A percentile compares a stretch with the other conserved stretches of the same genome.
phyloP scores from a whole-genome alignment of 148 eudicot genomes.

The Tetragonia tetragonoides region DNA sequence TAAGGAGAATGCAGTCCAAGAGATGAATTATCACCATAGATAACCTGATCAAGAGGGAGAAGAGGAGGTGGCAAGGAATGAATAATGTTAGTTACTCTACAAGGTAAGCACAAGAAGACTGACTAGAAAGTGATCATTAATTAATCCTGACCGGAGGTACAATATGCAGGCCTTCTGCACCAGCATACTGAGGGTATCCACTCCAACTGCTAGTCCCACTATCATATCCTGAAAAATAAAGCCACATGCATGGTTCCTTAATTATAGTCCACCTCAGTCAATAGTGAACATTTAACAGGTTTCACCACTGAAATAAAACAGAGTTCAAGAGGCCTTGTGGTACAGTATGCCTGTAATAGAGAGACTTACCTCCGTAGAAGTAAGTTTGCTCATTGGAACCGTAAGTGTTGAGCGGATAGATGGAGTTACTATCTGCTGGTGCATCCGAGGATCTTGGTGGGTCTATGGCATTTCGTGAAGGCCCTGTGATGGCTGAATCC shows the following conservation, averaged over 20 bases:
- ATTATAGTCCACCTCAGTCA: too few relatives aligned
- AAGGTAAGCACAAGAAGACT: slow-evolving; percentile 1
- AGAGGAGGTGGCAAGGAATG: slow-evolving; percentile 3
- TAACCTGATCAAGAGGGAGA: slow-evolving; percentile 43
- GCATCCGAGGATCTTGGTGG: slow-evolving; percentile 50
- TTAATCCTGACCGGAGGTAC: slow-evolving; percentile 76
- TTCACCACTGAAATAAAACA: too few relatives aligned
- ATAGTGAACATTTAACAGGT: neutral
- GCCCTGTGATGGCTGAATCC: slow-evolving; percentile 61
- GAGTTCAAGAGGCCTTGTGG: neutral
- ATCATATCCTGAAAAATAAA: slow-evolving; percentile 63
- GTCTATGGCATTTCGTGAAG: slow-evolving; percentile 49
- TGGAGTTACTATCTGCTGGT: slow-evolving; percentile 43
- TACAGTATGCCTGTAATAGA: neutral
- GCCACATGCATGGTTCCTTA: neutral
- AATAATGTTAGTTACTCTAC: neutral
- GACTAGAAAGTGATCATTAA: too few relatives aligned
- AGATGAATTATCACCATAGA: slow-evolving; percentile 75
- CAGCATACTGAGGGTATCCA: slow-evolving; percentile 74
- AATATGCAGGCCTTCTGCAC: slow-evolving; percentile 77
- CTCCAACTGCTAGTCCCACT: slow-evolving; percentile 63
- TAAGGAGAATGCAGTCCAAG: slow-evolving; percentile 70
- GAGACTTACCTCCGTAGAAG: slow-evolving; percentile 77
- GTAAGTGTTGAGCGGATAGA: slow-evolving; percentile 48
- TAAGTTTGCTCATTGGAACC: slow-evolving; percentile 65